Base-by-base conservation (phyloP, 169 alveolate genomes). In the Fabrea salina region DNA sequence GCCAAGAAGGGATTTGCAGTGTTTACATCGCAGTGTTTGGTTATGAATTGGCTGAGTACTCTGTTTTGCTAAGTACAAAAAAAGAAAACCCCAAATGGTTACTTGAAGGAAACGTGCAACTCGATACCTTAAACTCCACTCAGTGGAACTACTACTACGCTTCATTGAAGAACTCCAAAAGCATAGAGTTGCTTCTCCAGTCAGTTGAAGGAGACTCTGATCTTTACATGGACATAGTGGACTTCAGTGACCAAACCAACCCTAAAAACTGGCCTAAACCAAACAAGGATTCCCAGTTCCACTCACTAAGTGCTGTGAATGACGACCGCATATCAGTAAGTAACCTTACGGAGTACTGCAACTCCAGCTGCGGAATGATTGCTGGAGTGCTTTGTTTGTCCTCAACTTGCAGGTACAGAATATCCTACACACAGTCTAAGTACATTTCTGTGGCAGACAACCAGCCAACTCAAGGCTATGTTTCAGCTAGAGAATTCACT, bases 131-230 rank as follows among this genome's bases (percentile, higher is more conserved):
- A 16, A 40, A 47, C 19, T 32, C 19, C 27, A 16, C 71, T 32
- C 19, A 44, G 2, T 72, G 51, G 47, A 30, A n/a, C 13, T 72
- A 22, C 41, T 72, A 25, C 32, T 72, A 72, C 5, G 11, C 43
- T 11, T 16, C 19, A 30, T 30, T 27, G 16, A 11, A 16, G 0
- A 44, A 30, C 19, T 22, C 6, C 1, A 27, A 7, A 19, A 51
- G 16, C 16, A 5, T 51, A 32, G 6, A 25, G 2, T 22, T 72
- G 22, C 7, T 8, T 5, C 40, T 72, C n/a, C 25, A 49, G 2
- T 30, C 80, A 1, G 7, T 32, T 13, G 19, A 8, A 13, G 80
- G 80, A 27, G 80, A 72, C 50, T 13, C 80, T 32, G 80, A 72
- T 72, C 33, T 72, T 1, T 72, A 16, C 41, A 19, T 72, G n/a